Evolutionary conservation across 1,284 basidiomycete species (phyloP).

Genomic region (Ceratorhiza oryzae-sativae): DNA sequence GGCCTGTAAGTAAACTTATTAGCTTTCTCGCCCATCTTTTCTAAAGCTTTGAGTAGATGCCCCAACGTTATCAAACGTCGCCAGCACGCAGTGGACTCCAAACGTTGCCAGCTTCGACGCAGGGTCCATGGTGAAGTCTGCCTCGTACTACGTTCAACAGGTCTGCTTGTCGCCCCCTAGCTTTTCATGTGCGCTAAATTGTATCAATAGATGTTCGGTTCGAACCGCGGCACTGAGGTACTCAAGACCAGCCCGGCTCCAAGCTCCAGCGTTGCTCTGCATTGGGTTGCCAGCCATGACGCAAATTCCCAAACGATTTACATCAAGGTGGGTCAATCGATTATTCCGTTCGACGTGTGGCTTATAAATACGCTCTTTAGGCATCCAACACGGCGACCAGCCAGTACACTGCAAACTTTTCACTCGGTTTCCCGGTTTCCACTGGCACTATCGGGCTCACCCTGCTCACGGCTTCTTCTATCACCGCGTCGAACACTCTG

Average conservation of each 20-base stretch:
- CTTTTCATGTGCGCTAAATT: background rate
- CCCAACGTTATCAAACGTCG: conserved; percentile 51
- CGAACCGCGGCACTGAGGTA: conserved; percentile 52
- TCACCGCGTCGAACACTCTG: conserved; percentile 41
- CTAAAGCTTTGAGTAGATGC: conserved; percentile 38
- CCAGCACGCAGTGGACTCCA: conserved; percentile 55
- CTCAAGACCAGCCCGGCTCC: conserved; percentile 49
- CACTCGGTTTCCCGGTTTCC: conserved; percentile 48
- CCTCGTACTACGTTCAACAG: conserved; percentile 53
- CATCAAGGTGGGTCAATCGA: conserved; percentile 40
- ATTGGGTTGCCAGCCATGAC: conserved; percentile 51
- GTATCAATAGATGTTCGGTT: conserved; percentile 49
- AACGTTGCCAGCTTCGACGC: conserved; percentile 55
- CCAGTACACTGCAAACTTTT: conserved; percentile 50
- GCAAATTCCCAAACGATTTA: conserved; percentile 28
- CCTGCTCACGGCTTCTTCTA: conserved; percentile 38
- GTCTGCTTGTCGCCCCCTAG: conserved; percentile 40
- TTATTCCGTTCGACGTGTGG: background rate
- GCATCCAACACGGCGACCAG: conserved; percentile 49
- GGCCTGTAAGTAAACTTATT: conserved; percentile 46
- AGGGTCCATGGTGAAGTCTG: conserved; percentile 50
- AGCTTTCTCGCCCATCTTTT: background rate
- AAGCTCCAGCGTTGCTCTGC: conserved; percentile 49
- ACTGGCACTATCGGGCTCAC: conserved; percentile 16
- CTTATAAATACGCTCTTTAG: conserved; percentile 41